Evolutionary conservation across 2,329 filamentous ascomycete genomes (phyloP).

Genomic region (Nigrospora oryzae): DNA sequence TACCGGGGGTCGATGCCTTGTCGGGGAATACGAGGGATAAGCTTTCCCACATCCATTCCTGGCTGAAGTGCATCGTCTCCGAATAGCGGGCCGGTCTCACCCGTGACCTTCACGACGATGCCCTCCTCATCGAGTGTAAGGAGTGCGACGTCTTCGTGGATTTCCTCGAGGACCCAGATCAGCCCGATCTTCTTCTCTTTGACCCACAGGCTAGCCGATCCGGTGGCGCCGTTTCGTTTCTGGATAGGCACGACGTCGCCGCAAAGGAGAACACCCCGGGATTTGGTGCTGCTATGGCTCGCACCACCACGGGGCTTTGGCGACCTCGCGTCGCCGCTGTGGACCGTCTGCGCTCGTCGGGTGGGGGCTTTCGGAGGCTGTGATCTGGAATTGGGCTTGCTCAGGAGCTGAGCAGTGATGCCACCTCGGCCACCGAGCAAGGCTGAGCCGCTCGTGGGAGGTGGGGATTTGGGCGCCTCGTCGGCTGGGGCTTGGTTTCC

Average conservation of each 20-base stretch:
- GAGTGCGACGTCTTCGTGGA: slow-evolving; percentile 83
- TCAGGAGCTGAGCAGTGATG: slow-evolving; percentile 81
- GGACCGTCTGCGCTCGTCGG: slow-evolving; percentile 57
- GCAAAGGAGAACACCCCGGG: slow-evolving; percentile 82
- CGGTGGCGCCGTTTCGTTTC: slow-evolving; percentile 86
- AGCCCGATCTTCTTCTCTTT: slow-evolving; percentile 92
- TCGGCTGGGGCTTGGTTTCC: slow-evolving; percentile 19
- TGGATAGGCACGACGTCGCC: slow-evolving; percentile 98
- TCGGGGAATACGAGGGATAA: slow-evolving; percentile 77
- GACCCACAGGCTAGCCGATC: slow-evolving; percentile 94
- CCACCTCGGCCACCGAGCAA: slow-evolving; percentile 64
- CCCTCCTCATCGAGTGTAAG: slow-evolving; percentile 73
- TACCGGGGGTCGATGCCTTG: slow-evolving; percentile 62
- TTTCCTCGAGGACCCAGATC: slow-evolving; percentile 98
- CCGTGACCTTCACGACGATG: slow-evolving; percentile 58
- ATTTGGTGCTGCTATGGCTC: slow-evolving; percentile 66
- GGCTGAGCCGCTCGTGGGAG: slow-evolving; percentile 33
- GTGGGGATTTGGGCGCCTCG: slow-evolving; percentile 26
- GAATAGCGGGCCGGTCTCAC: slow-evolving; percentile 83
- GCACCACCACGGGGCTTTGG: slow-evolving; percentile 43
- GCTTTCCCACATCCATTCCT: slow-evolving; percentile 66
- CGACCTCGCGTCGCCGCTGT: slow-evolving; percentile 45
- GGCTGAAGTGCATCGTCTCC: slow-evolving; percentile 58
- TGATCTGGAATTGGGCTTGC: slow-evolving; percentile 62
- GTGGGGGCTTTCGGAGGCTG: slow-evolving; percentile 44